Evolutionary conservation across 1,284 basidiomycete genomes (phyloP).

Genomic region (Exobasidium cylindrosporum): DNA sequence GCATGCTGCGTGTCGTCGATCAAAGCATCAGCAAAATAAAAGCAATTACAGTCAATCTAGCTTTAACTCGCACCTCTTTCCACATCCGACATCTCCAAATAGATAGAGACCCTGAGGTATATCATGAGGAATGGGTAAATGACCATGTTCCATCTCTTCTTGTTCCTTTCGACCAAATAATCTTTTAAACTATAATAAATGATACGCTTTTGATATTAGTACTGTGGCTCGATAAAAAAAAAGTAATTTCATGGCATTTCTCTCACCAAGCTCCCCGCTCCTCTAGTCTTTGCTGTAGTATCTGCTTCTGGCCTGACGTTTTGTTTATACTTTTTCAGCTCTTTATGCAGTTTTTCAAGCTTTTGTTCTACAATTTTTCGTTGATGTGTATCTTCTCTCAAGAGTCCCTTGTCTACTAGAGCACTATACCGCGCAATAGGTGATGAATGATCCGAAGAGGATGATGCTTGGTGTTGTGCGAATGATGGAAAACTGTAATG

Average conservation of each 20-base stretch:
- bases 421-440: constrained; percentile 72
- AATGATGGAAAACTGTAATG: no score
- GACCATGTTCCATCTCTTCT: constrained; percentile 16
- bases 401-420: constrained; percentile 68
- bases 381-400: constrained; percentile 80
- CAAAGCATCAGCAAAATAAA: not conserved
- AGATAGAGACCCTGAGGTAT: constrained; percentile 88
- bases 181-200: constrained; percentile 13
- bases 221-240: constrained; percentile 15
- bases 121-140: constrained; percentile 56
- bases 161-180: constrained; percentile 22
- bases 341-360: constrained; percentile 75
- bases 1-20: constrained; percentile 67
- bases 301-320: constrained; percentile 33
- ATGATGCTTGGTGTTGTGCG: no score
- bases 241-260: not conserved
- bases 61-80: constrained; percentile 61
- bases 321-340: constrained; percentile 65
- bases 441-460: not conserved
- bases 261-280: constrained; percentile 2
- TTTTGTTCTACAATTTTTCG: constrained; percentile 71
- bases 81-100: constrained; percentile 95
- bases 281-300: constrained; percentile 17
- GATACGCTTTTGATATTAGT: no score
- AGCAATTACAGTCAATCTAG: no score